A percentile compares a stretch with the other conserved stretches of the same genome.
Evolutionary conservation across 208 protist genomes (phyloP).

Genomic region (Crithidia mellificae): DNA sequence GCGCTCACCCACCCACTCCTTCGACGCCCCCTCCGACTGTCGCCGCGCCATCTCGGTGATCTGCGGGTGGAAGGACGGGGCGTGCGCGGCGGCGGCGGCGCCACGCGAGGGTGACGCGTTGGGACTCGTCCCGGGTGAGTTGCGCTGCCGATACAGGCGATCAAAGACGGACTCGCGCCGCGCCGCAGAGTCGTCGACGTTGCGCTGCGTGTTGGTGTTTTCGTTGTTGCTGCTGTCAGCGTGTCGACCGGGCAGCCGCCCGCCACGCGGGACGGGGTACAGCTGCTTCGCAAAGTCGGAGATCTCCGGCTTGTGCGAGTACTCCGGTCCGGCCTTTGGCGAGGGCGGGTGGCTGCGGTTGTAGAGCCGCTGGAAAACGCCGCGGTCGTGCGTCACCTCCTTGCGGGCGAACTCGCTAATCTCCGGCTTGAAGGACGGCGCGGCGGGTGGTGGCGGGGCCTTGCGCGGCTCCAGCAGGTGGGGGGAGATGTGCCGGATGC

Average conservation of each 20-base stretch:
- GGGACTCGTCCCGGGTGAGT: slow-evolving; percentile 20
- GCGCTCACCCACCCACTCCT: slow-evolving; percentile 41
- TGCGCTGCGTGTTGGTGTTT: too few relatives aligned
- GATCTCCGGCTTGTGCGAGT: slow-evolving; percentile 27
- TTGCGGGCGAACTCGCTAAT: slow-evolving; percentile 31
- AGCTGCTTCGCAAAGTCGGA: slow-evolving; percentile 28
- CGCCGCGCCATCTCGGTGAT: slow-evolving; percentile 48
- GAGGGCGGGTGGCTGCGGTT: slow-evolving; percentile 15
- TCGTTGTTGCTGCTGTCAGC: not conserved
- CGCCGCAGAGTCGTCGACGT: not conserved
- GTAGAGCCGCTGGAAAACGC: slow-evolving; percentile 42
- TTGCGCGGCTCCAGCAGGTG: slow-evolving; percentile 25
- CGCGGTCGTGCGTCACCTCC: slow-evolving; percentile 12
- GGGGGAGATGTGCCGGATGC: slow-evolving; percentile 17
- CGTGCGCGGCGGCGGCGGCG: not conserved
- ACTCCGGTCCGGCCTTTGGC: not conserved
- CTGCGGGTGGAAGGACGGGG: slow-evolving; percentile 48
- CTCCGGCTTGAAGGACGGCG: slow-evolving; percentile 26
- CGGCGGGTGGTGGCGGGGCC: slow-evolving; percentile 10
- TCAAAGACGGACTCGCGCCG: slow-evolving; percentile 36
- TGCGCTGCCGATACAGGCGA: slow-evolving; percentile 34
- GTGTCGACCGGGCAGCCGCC: slow-evolving; percentile 2
- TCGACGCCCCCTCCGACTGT: slow-evolving; percentile 24
- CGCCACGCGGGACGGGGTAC: slow-evolving; percentile 9
- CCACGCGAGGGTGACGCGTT: slow-evolving; percentile 26